Conservation (phyloP, 192 early-diverging fungal species). For the Globomyces pollinis-pini region DNA sequence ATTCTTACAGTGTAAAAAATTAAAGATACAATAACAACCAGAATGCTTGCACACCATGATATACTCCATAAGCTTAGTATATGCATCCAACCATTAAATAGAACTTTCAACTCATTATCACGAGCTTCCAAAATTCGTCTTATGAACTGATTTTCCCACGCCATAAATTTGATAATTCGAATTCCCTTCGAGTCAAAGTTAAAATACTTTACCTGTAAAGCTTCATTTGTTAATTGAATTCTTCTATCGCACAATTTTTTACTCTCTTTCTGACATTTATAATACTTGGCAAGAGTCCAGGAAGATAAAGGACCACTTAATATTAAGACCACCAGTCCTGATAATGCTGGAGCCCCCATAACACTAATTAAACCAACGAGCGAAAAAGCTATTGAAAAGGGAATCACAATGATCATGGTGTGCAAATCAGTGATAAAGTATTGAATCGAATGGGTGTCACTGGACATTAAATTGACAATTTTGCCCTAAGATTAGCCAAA, state of each 20-base stretch:
- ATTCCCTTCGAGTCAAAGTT: constrained; percentile 65
- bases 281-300: constrained; percentile 2
- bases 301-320: constrained; percentile 18
- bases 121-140: constrained; percentile 14
- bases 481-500: constrained; percentile 30
- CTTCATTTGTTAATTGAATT: constrained; percentile 73
- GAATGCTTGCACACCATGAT: constrained; percentile 21
- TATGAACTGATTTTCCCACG: constrained; percentile 29
- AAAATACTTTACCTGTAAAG: neutral
- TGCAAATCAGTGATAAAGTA: constrained; percentile 21
- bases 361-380: neutral
- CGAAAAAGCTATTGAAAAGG: neutral
- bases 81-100: neutral
- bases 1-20: constrained; percentile 42
- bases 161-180: constrained; percentile 71
- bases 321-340: constrained; percentile 21
- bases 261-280: constrained; percentile 11
- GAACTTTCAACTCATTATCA: constrained; percentile 12
- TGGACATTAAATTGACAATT: constrained; percentile 34
- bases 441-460: constrained; percentile 25
- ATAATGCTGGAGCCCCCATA: constrained; percentile 15
- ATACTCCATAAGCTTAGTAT: neutral
- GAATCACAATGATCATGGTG: constrained; percentile 7
- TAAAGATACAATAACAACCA: constrained; percentile 47
- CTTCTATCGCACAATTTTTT: constrained; percentile 55